Conservation (phyloP, 441 rosid genomes). For the Biscutella laevigata region DNA sequence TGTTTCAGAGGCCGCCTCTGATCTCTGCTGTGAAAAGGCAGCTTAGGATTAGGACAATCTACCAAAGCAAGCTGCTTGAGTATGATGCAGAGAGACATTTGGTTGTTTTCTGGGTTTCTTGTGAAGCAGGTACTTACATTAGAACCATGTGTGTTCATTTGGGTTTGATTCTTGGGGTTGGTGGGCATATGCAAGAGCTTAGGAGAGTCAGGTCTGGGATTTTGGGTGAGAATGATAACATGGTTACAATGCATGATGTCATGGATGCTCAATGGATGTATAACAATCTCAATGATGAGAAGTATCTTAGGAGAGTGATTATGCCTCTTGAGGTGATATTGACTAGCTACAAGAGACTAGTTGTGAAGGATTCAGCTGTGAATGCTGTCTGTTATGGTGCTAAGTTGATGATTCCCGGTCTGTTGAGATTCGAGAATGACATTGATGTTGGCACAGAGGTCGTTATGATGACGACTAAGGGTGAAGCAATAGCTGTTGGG, state of each 20-base stretch:
- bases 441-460: conserved; percentile 82
- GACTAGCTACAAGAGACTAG: conserved; percentile 87
- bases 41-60: conserved; percentile 84
- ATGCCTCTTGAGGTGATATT: conserved; percentile 82
- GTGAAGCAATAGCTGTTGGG: conserved; percentile 83
- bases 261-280: conserved; percentile 84
- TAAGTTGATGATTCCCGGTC: conserved; percentile 82
- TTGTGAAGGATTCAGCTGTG: conserved; percentile 83
- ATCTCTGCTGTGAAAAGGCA: conserved; percentile 88
- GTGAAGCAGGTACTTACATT: conserved; percentile 92
- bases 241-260: conserved; percentile 93
- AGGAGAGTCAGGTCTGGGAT: conserved; percentile 92
- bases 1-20: conserved; percentile 78
- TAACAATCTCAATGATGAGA: conserved; percentile 55
- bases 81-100: conserved; percentile 68
- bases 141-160: conserved; percentile 90
- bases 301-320: conserved; percentile 68
- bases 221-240: conserved; percentile 76
- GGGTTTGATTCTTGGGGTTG: conserved; percentile 83
- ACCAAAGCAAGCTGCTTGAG: conserved; percentile 80
- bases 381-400: conserved; percentile 94
- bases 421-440: conserved; percentile 85
- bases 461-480: conserved; percentile 86
- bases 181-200: conserved; percentile 91
- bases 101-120: conserved; percentile 92